phyloP scores from a whole-genome alignment of 495 filamentous ascomycete species.

The Hyaloscypha finlandica region DNA sequence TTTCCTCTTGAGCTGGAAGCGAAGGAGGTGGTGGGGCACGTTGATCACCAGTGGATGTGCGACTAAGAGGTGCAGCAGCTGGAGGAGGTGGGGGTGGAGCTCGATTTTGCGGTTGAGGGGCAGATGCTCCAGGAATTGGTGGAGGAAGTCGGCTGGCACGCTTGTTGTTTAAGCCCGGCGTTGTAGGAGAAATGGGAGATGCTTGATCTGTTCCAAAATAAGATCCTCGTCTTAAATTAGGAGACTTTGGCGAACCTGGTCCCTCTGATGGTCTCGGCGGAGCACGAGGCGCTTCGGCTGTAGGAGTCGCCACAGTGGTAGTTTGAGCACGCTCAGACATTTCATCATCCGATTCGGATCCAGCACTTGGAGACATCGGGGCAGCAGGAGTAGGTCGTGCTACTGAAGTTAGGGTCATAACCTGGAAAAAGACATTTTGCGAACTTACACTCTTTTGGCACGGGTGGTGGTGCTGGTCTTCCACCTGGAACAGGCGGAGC shows the following conservation, averaged over 20 bases:
- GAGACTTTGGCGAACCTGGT: constrained; percentile 56
- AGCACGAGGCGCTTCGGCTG: constrained; percentile 42
- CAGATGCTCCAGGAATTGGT: constrained; percentile 51
- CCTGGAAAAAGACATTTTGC: constrained; percentile 5
- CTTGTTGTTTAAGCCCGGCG: constrained; percentile 45
- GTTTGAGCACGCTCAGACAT: constrained; percentile 64
- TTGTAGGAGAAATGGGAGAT: constrained; percentile 52
- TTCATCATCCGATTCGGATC: constrained; percentile 93
- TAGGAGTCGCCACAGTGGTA: constrained; percentile 38
- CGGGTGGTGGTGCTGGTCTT: constrained; percentile 67
- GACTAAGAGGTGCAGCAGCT: constrained; percentile 50
- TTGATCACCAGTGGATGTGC: constrained; percentile 62
- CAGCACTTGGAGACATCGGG: constrained; percentile 67
- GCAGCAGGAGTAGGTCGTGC: constrained; percentile 55
- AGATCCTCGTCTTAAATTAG: constrained; percentile 51
- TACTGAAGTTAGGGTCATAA: constrained; percentile 43
- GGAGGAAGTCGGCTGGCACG: constrained; percentile 53
- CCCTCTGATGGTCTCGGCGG: constrained; percentile 49
- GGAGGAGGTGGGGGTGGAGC: constrained; percentile 83
- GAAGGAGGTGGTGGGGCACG: constrained; percentile 40
- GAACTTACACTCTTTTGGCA: constrained; percentile 67
- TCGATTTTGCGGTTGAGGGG: constrained; percentile 57
- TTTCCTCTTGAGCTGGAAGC: constrained; percentile 56
- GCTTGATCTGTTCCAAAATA: constrained; percentile 43
- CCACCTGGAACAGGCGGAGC: constrained; percentile 64